Percentiles rank a stretch among this genome's conserved stretches.
These are phyloP conservation scores for Mycena leptocephala DNA, from an alignment of 768 basidiomycete species.

Conservation along the genomic window DNA sequence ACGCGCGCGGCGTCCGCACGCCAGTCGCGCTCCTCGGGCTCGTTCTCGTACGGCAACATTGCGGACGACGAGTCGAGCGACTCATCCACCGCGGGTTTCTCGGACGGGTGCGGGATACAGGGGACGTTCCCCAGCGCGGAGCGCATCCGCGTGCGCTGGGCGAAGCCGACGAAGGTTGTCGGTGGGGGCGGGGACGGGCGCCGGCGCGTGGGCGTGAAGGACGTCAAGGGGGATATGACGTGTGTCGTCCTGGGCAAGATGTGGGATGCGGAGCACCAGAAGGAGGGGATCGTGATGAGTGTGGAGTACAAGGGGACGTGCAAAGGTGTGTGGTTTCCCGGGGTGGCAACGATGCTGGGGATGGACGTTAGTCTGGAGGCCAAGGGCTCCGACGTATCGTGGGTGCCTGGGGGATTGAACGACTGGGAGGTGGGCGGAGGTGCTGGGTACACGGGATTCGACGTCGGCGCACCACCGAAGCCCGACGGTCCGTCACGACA, in stretches of 20 bases:
- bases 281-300: slow-evolving; percentile 74
- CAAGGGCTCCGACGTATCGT: slow-evolving; percentile 78
- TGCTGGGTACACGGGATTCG: slow-evolving; percentile 81
- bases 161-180: slow-evolving; percentile 70
- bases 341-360: slow-evolving; percentile 86
- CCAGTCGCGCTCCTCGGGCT: slow-evolving; percentile 63
- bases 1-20: slow-evolving; percentile 67
- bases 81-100: slow-evolving; percentile 68
- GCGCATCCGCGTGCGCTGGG: slow-evolving; percentile 85
- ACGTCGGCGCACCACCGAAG: slow-evolving; percentile 62
- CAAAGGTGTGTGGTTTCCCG: slow-evolving; percentile 86
- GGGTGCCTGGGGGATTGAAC: slow-evolving; percentile 67
- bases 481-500: slow-evolving; percentile 57
- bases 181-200: slow-evolving; percentile 66
- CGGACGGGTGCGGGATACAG: slow-evolving; percentile 78
- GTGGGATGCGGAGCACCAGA: slow-evolving; percentile 52
- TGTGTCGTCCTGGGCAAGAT: slow-evolving; percentile 71
- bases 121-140: slow-evolving; percentile 88
- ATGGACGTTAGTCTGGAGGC: slow-evolving; percentile 82
- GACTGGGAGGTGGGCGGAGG: slow-evolving; percentile 79
- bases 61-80: slow-evolving; percentile 90
- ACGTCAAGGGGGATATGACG: slow-evolving; percentile 78
- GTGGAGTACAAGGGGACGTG: slow-evolving; percentile 83
- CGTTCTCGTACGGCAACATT: slow-evolving; percentile 75
- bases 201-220: slow-evolving; percentile 78